Conservation (phyloP, 2,329 filamentous ascomycete species). For the Emergomyces pasteurianus region DNA sequence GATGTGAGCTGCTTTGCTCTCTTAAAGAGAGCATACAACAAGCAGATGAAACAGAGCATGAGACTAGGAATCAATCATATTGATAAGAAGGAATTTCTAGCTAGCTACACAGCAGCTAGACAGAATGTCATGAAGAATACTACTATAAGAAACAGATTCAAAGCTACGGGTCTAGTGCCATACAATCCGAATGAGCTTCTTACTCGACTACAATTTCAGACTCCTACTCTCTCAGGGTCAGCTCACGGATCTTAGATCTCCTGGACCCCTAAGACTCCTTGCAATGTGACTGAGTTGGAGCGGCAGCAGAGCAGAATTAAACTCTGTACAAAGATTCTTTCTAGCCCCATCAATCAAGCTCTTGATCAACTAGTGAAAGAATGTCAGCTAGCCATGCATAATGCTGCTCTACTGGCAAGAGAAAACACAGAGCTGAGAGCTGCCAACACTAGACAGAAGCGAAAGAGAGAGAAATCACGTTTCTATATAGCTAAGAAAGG, state of each 20-base stretch:
- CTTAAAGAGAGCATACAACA: neutral
- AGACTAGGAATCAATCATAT: neutral
- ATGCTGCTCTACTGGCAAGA: neutral
- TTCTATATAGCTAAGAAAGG: neutral
- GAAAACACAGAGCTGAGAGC: neutral
- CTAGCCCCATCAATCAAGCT: neutral
- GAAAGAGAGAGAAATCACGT: neutral
- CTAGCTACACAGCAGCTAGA: neutral
- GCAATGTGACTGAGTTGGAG: neutral
- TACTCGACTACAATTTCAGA: neutral
- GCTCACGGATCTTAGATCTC: neutral
- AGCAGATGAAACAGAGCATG: neutral
- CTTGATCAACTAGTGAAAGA: neutral
- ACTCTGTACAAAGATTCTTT: neutral
- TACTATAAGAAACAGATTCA: neutral
- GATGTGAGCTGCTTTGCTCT: neutral
- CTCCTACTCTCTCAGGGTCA: neutral
- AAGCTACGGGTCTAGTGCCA: neutral
- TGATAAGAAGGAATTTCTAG: neutral
- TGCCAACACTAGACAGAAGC: neutral
- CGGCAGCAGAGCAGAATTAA: neutral
- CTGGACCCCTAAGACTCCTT: neutral
- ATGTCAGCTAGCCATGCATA: neutral
- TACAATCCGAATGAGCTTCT: neutral
- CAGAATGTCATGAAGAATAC: neutral